Evolutionary conservation across 2,329 filamentous ascomycete genomes (phyloP).

Genomic region (Dactylellina haptotyla): DNA sequence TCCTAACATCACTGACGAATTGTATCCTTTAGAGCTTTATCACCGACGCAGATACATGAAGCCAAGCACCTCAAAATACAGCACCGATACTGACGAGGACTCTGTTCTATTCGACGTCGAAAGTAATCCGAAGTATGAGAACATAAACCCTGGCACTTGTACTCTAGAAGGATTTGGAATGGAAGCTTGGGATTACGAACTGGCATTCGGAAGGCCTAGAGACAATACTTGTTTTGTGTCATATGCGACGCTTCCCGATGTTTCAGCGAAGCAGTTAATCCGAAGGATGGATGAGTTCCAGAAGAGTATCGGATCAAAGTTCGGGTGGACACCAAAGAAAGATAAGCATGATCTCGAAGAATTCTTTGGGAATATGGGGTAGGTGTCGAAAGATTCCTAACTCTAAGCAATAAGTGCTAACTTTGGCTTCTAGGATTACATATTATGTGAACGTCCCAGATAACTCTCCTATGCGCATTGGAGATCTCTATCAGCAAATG

Average conservation of each 20-base stretch:
- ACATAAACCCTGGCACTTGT: slow-evolving; percentile 35
- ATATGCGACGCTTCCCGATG: slow-evolving; percentile 12
- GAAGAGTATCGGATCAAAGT: neutral
- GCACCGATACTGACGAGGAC: slow-evolving; percentile 30
- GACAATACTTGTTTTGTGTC: slow-evolving; percentile 24
- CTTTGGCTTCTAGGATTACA: neutral
- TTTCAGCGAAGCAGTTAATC: slow-evolving; percentile 25
- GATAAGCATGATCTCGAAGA: slow-evolving; percentile 35
- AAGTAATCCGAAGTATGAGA: slow-evolving; percentile 40
- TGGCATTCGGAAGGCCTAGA: slow-evolving; percentile 16
- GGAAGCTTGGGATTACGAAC: slow-evolving; percentile 49
- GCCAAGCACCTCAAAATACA: slow-evolving; percentile 16
- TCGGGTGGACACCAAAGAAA: slow-evolving; percentile 31
- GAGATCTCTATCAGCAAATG: slow-evolving; percentile 30
- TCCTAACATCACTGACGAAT: neutral
- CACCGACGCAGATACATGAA: slow-evolving; percentile 31
- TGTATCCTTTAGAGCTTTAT: slow-evolving; percentile 16
- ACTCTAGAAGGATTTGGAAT: slow-evolving; percentile 49
- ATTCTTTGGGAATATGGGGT: slow-evolving; percentile 37
- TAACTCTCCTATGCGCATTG: slow-evolving; percentile 11
- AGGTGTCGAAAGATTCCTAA: too few species aligned
- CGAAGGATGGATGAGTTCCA: slow-evolving; percentile 19
- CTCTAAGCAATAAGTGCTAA: neutral
- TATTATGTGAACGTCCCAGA: slow-evolving; percentile 10
- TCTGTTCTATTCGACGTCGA: slow-evolving; percentile 29